These are phyloP conservation scores for Podospora appendiculata DNA, from an alignment of 495 filamentous ascomycete species.

Conservation along the genomic window DNA sequence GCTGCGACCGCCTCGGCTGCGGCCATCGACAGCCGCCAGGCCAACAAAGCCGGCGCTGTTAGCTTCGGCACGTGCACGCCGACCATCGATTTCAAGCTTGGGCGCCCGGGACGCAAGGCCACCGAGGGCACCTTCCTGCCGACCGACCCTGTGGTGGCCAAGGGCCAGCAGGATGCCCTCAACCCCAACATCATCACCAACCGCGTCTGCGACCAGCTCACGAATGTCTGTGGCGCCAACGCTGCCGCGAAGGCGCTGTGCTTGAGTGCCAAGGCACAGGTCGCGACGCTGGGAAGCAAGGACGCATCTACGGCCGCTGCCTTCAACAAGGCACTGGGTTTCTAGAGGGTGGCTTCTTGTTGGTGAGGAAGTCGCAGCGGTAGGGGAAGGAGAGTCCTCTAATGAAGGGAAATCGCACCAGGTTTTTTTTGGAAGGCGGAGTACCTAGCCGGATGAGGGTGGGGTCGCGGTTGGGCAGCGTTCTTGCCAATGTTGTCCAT, in stretches of 20 bases:
- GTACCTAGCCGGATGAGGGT: too few species aligned
- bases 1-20: slow-evolving; percentile 22
- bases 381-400: too few species aligned
- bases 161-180: slow-evolving; percentile 45
- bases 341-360: slow-evolving; percentile 9
- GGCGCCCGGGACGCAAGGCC: slow-evolving; percentile 38
- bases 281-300: slow-evolving; percentile 28
- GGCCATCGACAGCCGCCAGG: slow-evolving; percentile 21
- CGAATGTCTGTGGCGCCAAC: slow-evolving; percentile 45
- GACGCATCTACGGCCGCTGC: slow-evolving; percentile 33
- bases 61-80: slow-evolving; percentile 51
- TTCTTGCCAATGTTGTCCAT: too few species aligned
- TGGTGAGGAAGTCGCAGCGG: not conserved
- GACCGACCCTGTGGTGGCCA: slow-evolving; percentile 40
- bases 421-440: too few species aligned
- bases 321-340: slow-evolving; percentile 36
- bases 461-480: too few species aligned
- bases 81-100: slow-evolving; percentile 48
- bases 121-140: slow-evolving; percentile 51
- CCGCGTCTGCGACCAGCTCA: slow-evolving; percentile 50
- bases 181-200: slow-evolving; percentile 58
- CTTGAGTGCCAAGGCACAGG: slow-evolving; percentile 26
- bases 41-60: slow-evolving; percentile 27
- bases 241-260: slow-evolving; percentile 40
- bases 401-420: too few species aligned